Base-by-base conservation (phyloP, 2,329 filamentous ascomycete genomes). In the Onygena corvina region DNA sequence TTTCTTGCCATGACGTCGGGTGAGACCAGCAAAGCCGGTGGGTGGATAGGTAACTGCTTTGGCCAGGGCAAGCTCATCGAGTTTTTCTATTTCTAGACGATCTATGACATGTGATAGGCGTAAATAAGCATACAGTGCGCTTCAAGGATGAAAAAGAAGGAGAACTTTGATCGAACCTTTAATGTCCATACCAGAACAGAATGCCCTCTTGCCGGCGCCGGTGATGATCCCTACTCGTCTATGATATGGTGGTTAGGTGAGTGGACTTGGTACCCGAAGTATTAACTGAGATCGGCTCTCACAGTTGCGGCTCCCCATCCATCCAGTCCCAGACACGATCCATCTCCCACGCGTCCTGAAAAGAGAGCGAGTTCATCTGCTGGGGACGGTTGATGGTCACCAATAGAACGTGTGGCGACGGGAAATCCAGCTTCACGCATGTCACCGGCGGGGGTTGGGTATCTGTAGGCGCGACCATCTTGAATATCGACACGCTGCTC, bases 1-100 rank as follows among this genome's bases (percentile, higher is more conserved):
- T 60, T 90, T 90, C 66, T 77, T 79, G 1, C 79, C 79, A 3
- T 61, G 61, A n/a, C 79, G 67, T 33, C 74, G 66, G 34, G 73
- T 76, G 14, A 83, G 59, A 0, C 76, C 79, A 29, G 67, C 71
- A 57, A 79, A 77, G 0, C 77, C 78, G 0, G 64, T 63, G 1
- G 66, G 48, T 1, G 74, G 73, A 53, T 71, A 71, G 20, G 12
- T 58, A 56, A 16, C 61, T 53, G 53, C 51, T 31, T 46, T 53
- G 59, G 60, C 59, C 1, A 49, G 33, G 53, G 51, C 21, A 47
- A 36, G 50, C 52, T 53, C 57, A 53, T 38, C 59, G 53, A 38
- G 51, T 54, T 56, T 53, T 46, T 50, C 47, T 50, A 53, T 54
- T 67, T 68, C 46, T 53, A 75, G 48, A 12, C 53, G 51, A 36